Base-by-base conservation (phyloP, 192 early-diverging fungal genomes). In the Backusella parvicylindrica region DNA sequence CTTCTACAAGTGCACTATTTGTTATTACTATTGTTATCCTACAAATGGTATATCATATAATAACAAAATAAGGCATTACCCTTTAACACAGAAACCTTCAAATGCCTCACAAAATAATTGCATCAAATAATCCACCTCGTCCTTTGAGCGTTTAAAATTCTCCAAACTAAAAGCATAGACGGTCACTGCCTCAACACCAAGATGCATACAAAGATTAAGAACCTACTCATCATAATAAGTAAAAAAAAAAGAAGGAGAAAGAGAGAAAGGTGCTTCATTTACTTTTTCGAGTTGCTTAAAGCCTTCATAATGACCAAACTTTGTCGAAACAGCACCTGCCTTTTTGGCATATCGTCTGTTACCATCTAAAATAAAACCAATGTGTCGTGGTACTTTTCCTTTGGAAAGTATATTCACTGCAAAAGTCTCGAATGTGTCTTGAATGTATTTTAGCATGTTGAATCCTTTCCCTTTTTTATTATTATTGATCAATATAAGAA, bases 101-200 rank as follows among this genome's bases (percentile, higher is more conserved):
- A 99, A 90, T 75, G 96, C 95, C 6, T 85, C 83, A 53, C 85
- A 83, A 36, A 93, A 91, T 15, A 98, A 72, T 21, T 90, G 79
- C 95, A 98, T 97, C 63, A 99, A 75, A 23, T 86, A 85, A 3
- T 92, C 83, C 3, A 99, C 96, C 81, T 99, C 97, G 15, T 91
- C 91, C 37, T 84, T 75, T 33, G 92, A 87, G 6, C 98, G 87
- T 77, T 94, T 95, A 80, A 99, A 99, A 85, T 99, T 99, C 77
- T 98, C 97, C 60, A 97, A 96, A 70, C 95, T 96, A 86, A 99
- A 98, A 28, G 98, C 98, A 82, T 95, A 99, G 7, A 98, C 92
- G 33, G 95, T 97, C 15, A 99, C 95, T 5, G 88, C 87, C 67
- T 89, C 83, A 23, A 99, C 82, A 7, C 96, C 96, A 26, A 98